Conservation (phyloP, 192 early-diverging fungal species). For the Globomyces pollinis-pini region DNA sequence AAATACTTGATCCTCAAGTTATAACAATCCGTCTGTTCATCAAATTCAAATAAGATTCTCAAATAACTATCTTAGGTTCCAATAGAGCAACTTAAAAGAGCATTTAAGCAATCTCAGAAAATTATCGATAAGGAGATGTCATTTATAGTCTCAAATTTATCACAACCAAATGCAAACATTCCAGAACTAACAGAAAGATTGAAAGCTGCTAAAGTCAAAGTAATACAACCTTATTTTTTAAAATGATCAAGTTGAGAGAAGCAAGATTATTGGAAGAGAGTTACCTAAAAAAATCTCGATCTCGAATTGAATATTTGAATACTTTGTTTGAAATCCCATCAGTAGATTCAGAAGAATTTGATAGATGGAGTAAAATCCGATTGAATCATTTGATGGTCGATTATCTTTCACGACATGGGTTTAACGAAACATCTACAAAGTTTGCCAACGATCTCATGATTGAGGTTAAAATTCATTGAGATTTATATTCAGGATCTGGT, state of each 20-base stretch:
- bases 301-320: conserved; percentile 69
- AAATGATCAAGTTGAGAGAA: conserved; percentile 12
- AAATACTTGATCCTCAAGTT: not conserved
- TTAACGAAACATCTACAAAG: conserved; percentile 62
- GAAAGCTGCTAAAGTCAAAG: not conserved
- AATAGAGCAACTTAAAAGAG: conserved; percentile 73
- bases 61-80: conserved; percentile 53
- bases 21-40: not conserved
- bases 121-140: conserved; percentile 76
- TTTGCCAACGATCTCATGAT: conserved; percentile 56
- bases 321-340: conserved; percentile 59
- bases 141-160: conserved; percentile 31
- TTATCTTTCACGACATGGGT: conserved; percentile 89
- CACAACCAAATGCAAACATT: conserved; percentile 18
- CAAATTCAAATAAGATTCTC: conserved; percentile 8
- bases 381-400: conserved; percentile 88
- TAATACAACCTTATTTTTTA: too few relatives aligned
- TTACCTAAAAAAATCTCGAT: conserved; percentile 13
- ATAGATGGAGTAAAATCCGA: conserved; percentile 76
- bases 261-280: conserved; percentile 15
- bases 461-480: too few relatives aligned
- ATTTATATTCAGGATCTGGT: too few relatives aligned
- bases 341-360: conserved; percentile 63
- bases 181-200: conserved; percentile 27
- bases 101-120: conserved; percentile 65